Conservation (phyloP, 768 basidiomycete genomes). For the Trametes cubensis region DNA sequence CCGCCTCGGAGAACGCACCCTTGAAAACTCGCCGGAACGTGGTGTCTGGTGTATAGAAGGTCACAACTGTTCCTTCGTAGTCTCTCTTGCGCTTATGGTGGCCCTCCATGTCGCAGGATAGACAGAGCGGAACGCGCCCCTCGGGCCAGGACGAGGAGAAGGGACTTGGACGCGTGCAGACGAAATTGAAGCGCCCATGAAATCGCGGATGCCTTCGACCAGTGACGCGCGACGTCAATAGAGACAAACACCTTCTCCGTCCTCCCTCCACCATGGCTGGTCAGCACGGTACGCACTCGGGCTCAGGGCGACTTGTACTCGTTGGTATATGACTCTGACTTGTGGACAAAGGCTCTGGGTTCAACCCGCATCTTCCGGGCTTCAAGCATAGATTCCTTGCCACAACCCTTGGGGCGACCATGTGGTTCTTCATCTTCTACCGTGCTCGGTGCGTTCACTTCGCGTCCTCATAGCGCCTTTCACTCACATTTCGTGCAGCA, state of each 20-base stretch:
- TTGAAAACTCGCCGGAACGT: slow-evolving; percentile 47
- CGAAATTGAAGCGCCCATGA: slow-evolving; percentile 16
- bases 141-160: not conserved
- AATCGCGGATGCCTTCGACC: slow-evolving; percentile 4
- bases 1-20: slow-evolving; percentile 32
- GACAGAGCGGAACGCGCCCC: not conserved
- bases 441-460: slow-evolving; percentile 72
- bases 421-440: slow-evolving; percentile 99
- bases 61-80: slow-evolving; percentile 37
- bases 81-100: slow-evolving; percentile 14
- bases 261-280: slow-evolving; percentile 34
- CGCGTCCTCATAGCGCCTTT: not conserved
- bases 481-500: slow-evolving; percentile 35
- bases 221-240: slow-evolving; percentile 21
- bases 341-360: slow-evolving; percentile 62
- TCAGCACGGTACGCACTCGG: slow-evolving; percentile 28
- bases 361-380: slow-evolving; percentile 86
- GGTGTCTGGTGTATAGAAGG: slow-evolving; percentile 41
- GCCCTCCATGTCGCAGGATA: slow-evolving; percentile 6
- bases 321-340: not conserved
- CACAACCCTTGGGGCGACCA: slow-evolving; percentile 85
- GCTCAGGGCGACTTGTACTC: not conserved
- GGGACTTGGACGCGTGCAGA: slow-evolving; percentile 1
- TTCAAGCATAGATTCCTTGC: slow-evolving; percentile 75
- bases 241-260: slow-evolving; percentile 21